A percentile compares a stretch with the other conserved stretches of the same genome.
These are phyloP conservation scores for Crinitomyces ghanaensis DNA, from an alignment of 805 yeast genomes.

Conservation along the genomic window DNA sequence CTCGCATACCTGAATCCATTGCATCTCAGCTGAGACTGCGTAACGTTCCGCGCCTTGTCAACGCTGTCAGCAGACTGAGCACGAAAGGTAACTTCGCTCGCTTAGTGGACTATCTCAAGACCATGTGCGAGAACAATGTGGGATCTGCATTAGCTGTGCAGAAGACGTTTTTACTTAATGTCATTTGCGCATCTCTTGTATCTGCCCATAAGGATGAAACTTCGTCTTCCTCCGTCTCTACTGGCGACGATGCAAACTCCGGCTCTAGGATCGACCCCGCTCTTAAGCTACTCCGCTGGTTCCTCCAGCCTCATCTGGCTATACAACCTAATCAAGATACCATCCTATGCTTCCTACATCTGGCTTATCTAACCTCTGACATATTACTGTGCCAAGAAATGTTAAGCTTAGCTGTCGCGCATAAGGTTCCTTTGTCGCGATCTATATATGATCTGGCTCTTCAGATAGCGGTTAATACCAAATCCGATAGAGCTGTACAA, in stretches of 20 bases:
- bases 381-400: constrained; percentile 4
- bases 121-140: too few relatives aligned
- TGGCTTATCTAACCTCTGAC: constrained; percentile 4
- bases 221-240: constrained; percentile 8
- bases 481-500: neutral
- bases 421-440: constrained; percentile 1
- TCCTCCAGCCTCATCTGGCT: constrained; percentile 4
- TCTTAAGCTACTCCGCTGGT: constrained; percentile 6
- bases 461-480: neutral
- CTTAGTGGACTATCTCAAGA: neutral
- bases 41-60: constrained; percentile 17
- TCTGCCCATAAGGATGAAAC: constrained; percentile 11
- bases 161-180: constrained; percentile 2
- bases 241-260: constrained; percentile 1
- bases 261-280: constrained; percentile 1
- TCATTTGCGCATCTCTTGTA: neutral
- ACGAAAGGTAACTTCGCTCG: too few relatives aligned
- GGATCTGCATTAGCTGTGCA: neutral
- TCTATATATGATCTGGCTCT: constrained; percentile 3
- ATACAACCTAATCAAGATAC: constrained; percentile 11
- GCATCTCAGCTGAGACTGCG: constrained; percentile 7
- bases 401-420: constrained; percentile 1
- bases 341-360: constrained; percentile 4
- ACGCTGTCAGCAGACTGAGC: constrained; percentile 9
- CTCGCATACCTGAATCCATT: constrained; percentile 16